phyloP scores from a whole-genome alignment of 345 rosid species.

The Camelina laxa region DNA sequence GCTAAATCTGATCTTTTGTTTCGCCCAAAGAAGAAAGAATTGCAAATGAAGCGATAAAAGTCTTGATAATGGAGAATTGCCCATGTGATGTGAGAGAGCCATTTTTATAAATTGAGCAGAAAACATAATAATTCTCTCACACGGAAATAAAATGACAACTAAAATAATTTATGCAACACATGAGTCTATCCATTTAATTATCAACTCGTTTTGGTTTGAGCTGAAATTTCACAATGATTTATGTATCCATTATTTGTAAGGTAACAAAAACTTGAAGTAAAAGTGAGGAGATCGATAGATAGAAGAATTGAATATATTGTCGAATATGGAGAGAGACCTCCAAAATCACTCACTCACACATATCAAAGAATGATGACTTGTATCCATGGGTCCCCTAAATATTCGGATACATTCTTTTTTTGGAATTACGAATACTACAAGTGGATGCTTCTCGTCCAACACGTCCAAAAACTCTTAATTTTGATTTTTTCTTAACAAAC shows the following conservation, averaged over 20 bases:
- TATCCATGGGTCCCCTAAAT: constrained; percentile 3
- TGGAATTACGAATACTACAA: constrained; percentile 33
- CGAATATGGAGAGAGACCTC: constrained; percentile 19
- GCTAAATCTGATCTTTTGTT: constrained; percentile 45
- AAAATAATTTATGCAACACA: neutral
- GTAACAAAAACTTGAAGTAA: constrained; percentile 10
- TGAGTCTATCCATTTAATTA: neutral
- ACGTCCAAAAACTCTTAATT: constrained; percentile 27
- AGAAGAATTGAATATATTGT: constrained; percentile 15
- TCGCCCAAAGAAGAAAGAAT: constrained; percentile 49
- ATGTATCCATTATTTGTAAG: neutral
- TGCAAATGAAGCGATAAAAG: constrained; percentile 32
- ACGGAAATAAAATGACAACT: neutral
- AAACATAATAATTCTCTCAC: constrained; percentile 21
- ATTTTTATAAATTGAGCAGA: constrained; percentile 3
- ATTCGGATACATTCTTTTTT: constrained; percentile 38
- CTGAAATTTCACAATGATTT: neutral
- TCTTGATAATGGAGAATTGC: constrained; percentile 35
- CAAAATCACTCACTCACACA: constrained; percentile 22
- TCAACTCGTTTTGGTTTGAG: neutral
- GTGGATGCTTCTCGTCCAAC: constrained; percentile 39
- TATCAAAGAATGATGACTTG: constrained; percentile 35
- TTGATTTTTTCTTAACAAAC: constrained; percentile 19
- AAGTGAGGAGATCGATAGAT: constrained; percentile 10
- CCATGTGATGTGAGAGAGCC: constrained; percentile 39